phyloP scores from a whole-genome alignment of 805 yeast species.

The Lachancea meyersii region DNA sequence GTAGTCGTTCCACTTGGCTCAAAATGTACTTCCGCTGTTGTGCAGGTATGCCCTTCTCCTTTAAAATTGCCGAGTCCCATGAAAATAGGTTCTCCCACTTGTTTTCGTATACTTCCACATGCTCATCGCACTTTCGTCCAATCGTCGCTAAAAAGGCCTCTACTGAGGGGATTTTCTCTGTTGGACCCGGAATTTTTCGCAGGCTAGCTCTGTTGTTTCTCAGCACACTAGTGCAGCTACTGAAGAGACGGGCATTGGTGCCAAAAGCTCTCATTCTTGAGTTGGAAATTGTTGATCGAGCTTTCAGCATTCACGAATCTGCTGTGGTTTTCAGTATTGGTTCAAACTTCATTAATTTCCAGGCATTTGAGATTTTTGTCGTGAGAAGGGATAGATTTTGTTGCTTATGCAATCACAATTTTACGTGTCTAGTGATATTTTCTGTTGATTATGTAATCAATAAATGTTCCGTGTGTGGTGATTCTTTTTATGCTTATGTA shows the following conservation, averaged over 20 bases:
- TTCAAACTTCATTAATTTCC: too few relatives aligned
- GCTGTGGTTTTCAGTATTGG: too few relatives aligned
- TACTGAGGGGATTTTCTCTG: constrained; percentile 57
- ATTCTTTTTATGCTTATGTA: too few relatives aligned
- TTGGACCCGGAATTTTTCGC: constrained; percentile 42
- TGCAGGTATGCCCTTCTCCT: constrained; percentile 70
- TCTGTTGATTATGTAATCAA: too few relatives aligned
- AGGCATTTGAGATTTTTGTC: too few relatives aligned
- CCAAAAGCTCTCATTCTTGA: background rate
- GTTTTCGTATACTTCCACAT: constrained; percentile 62
- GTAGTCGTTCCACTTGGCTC: constrained; percentile 62
- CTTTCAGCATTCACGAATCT: too few relatives aligned
- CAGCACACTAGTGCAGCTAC: constrained; percentile 7
- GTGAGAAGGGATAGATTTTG: too few relatives aligned
- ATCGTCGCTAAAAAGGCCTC: constrained; percentile 65
- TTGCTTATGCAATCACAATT: too few relatives aligned
- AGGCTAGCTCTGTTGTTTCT: constrained; percentile 10
- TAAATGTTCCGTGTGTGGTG: too few relatives aligned
- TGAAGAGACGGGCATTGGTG: background rate
- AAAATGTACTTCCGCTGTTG: constrained; percentile 67
- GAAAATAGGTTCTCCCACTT: constrained; percentile 62
- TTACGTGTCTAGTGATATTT: too few relatives aligned
- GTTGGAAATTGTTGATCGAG: too few relatives aligned
- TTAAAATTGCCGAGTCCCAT: constrained; percentile 50
- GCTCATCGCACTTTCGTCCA: constrained; percentile 70